phyloP scores from a whole-genome alignment of 768 basidiomycete genomes.

The Boletus edulis region DNA sequence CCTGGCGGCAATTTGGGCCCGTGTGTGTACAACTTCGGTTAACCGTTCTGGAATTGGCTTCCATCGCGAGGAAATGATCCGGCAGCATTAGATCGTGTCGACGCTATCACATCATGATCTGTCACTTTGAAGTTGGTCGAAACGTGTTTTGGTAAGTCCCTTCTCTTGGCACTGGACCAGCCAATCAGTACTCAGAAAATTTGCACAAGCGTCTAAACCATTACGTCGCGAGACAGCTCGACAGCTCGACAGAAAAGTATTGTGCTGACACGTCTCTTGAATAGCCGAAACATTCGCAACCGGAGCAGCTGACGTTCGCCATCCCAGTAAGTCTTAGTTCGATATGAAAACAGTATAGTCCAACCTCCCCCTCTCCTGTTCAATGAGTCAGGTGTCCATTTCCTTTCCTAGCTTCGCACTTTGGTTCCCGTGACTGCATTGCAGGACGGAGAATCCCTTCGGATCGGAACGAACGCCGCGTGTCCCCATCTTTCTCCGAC shows the following conservation, averaged over 20 bases:
- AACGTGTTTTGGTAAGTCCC: no score
- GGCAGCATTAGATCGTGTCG: not conserved
- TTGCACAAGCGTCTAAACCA: no score
- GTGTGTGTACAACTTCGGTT: not conserved
- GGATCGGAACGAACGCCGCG: not conserved
- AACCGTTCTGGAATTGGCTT: not conserved
- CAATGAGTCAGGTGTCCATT: not conserved
- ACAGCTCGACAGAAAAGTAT: no score
- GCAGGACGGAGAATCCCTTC: not conserved
- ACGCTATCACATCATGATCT: not conserved
- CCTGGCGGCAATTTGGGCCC: constrained; percentile 4
- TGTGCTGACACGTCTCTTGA: not conserved
- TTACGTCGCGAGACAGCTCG: no score
- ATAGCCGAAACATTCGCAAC: no score
- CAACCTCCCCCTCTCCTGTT: no score
- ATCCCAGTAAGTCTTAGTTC: not conserved
- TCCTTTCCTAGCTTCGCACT: not conserved
- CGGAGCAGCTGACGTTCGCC: not conserved
- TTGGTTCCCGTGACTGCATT: not conserved
- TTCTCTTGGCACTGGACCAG: no score
- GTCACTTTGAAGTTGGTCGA: no score
- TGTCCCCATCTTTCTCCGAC: constrained; percentile 3
- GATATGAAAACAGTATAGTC: not conserved
- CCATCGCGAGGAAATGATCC: not conserved
- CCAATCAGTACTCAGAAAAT: no score